Base-by-base conservation (phyloP, 2,329 filamentous ascomycete species). In the Aotearoamyces nothofagi region DNA sequence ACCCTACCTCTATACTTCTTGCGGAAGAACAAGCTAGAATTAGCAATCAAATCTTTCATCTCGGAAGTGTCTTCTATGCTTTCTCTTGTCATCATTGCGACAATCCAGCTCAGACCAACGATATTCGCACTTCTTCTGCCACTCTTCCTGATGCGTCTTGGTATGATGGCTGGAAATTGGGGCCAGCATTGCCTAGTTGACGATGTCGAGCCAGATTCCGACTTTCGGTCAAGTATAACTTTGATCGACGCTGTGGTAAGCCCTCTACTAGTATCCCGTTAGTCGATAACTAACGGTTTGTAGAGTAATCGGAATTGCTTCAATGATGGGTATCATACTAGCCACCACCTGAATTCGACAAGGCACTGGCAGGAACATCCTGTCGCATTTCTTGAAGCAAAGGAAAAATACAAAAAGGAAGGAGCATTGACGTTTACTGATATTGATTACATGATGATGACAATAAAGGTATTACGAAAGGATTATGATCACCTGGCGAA, bases 291-390 rank as follows among this genome's bases (percentile, higher is more conserved):
- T 45, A 30, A 41, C 32, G 6, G 9, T 26, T 9, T 6, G 10
- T 41, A 83, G 78, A 80, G 73, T 52, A 86, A 86, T 50, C 75
- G 80, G 19, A 76, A 76, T 52, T 86, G 77, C 55, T 84, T 76
- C 63, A 84, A 86, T 42, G 79, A 84, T 42, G 79, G 79, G 38
- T 84, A 83, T 50, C 78, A 84, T 52, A 84, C 78, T 5, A 81
- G 77, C 11, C 80, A 84, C 46, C 79, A 84, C 43, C 66, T 84
- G 29, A 82, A 84, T 52, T 79, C 78, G 0, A 63, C 69, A 15
- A 69, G 80, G 2, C 81, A 86, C 55, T 87, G 80, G 80, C 72
- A 80, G 33, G 77, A 86, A 12, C 80, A 86, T 41, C 80, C 80
- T 0, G 59, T 71, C 9, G 68, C 78, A 5, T 83, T 87, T 51